Base-by-base conservation (phyloP, 805 yeast genomes). In the Kluyveromyces wickerhamii region DNA sequence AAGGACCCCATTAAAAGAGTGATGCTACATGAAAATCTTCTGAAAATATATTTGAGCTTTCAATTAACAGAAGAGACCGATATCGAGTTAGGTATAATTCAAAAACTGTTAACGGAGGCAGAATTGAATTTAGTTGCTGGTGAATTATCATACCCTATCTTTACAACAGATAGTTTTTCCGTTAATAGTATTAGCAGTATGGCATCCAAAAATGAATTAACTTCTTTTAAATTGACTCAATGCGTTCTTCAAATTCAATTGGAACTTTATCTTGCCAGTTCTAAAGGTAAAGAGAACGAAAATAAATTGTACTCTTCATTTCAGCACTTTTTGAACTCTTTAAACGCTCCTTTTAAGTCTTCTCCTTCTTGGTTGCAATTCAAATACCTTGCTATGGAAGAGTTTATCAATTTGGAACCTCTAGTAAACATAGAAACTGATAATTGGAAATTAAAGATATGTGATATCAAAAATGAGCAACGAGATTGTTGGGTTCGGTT, bases 401-500 rank as follows among this genome's bases (percentile, higher is more conserved):
- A 43, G 6, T 33, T 49, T 5, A 19, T 52, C 7, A 21, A 32
- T 10, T 21, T 35, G n/a, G 20, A 42, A 12, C 36, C 45, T 4
- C 14, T 23, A 5, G 39, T 30, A 2, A 42, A 41, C 8, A 6
- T 32, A 5, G 5, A 20, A 9, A 30, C 43, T 2, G 24, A 28
- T 5, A 28, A 39, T 1, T 34, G 35, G 7, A 32, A 27, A 7
- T 27, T 36, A 14, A 63, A 60, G 36, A 54, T 65, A 2, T 46
- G 57, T 6, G 72, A 69, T 38, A 40, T 71, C 11, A 32, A 65
- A 16, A 43, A 67, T 9, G 37, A 60, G 14, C 52, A 59, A 31
- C 47, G 74, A 16, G 69, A 66, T 32, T 55, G 65, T 13, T 53
- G 62, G 60, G 24, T 52, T n/a, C 37, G 54, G 29, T 49, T 57